phyloP scores from a whole-genome alignment of 768 basidiomycete genomes.

The Lenzites betulinus region DNA sequence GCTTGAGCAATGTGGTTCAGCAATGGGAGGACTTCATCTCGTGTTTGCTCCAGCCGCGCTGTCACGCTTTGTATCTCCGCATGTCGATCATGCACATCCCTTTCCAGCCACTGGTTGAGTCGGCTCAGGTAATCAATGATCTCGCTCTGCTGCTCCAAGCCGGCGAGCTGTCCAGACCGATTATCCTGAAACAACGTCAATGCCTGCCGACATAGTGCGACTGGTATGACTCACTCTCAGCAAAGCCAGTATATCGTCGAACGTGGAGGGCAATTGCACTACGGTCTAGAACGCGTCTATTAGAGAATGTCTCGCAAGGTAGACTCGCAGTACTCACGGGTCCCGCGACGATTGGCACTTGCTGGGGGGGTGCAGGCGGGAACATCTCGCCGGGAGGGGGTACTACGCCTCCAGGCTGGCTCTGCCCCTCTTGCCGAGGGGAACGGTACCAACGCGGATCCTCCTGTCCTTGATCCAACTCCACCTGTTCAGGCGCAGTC shows the following conservation, averaged over 20 bases:
- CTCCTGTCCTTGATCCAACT: not conserved
- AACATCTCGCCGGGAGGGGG: conserved; percentile 10
- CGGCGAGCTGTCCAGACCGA: conserved; percentile 69
- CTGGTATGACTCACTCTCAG: conserved; percentile 63
- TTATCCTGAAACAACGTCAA: conserved; percentile 57
- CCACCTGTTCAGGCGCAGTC: conserved; percentile 4
- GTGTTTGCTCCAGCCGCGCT: conserved; percentile 56
- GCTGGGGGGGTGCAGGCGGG: not conserved
- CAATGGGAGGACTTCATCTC: conserved; percentile 27
- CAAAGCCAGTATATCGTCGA: conserved; percentile 70
- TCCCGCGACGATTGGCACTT: conserved; percentile 35
- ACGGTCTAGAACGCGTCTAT: conserved; percentile 44
- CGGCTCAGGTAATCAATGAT: conserved; percentile 77
- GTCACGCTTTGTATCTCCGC: conserved; percentile 67
- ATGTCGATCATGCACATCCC: conserved; percentile 79
- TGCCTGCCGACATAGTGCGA: too few relatives aligned
- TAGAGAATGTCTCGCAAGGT: not conserved
- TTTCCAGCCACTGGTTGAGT: conserved; percentile 77
- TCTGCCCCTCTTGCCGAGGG: not conserved
- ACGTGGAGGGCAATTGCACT: conserved; percentile 60
- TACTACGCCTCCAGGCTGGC: not conserved
- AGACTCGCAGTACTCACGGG: conserved; percentile 45
- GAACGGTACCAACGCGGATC: not conserved
- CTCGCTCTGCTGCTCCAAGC: conserved; percentile 78
- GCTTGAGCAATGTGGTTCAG: conserved; percentile 13